Base-by-base conservation (phyloP, 2,329 filamentous ascomycete species). In the Aspergillus nomiae region DNA sequence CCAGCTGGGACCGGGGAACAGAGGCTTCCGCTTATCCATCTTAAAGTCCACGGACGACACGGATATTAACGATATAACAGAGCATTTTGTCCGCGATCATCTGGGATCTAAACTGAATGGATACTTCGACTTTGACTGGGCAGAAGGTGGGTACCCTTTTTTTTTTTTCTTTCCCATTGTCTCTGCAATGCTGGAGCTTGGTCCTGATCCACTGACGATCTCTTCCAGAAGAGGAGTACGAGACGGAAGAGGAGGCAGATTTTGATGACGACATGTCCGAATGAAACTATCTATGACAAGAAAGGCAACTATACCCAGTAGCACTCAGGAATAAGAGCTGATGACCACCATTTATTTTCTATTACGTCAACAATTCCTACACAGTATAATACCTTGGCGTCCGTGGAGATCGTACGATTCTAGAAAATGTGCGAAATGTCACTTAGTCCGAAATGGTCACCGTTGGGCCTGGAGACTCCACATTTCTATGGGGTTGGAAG, bases 11-110 rank as follows among this genome's bases (percentile, higher is more conserved):
- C 65, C 70, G 0, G 67, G 65, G 1, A 76, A 77, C 51, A 65
- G 58, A 24, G 74, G 75, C 2, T 71, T 77, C 58, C 68, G 65
- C 26, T 38, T 78, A 34, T 71, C 69, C 1, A 69, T 77, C 32
- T 66, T 74, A 64, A 71, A 71, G 14, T 68, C 70, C 6, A 63
- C 67, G 53, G 64, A 65, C 6, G 62, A 60, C 21, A 63, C 68
- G 51, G 60, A 69, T 60, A 65, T 71, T 32, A 65, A 68, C 11
- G 70, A 76, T 19, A 66, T 71, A 21, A 67, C 69, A n/a, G 73
- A 73, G 61, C 66, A 59, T 12, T 38, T 73, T 45, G 76, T 78
- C 34, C 65, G 69, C 2, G 73, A 77, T 28, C 65, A 62, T n/a
- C 53, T 73, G 34, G 16, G 16, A 36, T 36, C 5, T 36, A 36